A percentile compares a stretch with the other conserved stretches of the same genome.
Evolutionary conservation across 2,329 filamentous ascomycete species (phyloP).

Genomic region (Claviceps lovelessii): DNA sequence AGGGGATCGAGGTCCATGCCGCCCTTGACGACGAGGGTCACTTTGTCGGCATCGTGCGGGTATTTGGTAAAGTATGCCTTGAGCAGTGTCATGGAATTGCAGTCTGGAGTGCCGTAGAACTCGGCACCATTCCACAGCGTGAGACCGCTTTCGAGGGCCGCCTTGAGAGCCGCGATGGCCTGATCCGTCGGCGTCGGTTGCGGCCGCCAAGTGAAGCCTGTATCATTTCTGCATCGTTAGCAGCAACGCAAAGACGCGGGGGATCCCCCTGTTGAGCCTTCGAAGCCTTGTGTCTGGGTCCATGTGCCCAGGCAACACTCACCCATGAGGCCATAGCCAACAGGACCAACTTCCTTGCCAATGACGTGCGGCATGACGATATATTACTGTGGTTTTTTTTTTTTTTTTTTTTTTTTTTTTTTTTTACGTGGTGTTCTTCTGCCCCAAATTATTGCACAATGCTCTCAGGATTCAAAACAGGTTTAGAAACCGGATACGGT

Average conservation of each 20-base stretch:
- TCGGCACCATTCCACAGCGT: conserved; percentile 50
- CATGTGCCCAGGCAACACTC: conserved; percentile 7
- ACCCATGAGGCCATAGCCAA: conserved; percentile 44
- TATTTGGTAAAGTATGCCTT: conserved; percentile 48
- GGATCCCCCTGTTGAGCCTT: too few species aligned
- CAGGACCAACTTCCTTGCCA: conserved; percentile 31
- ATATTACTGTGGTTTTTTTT: too few species aligned
- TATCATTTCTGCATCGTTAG: neutral
- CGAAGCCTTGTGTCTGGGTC: too few species aligned
- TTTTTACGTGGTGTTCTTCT: too few species aligned
- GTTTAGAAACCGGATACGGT: too few species aligned
- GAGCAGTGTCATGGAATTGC: conserved; percentile 45
- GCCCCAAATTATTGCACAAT: too few species aligned
- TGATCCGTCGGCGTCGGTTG: conserved; percentile 28
- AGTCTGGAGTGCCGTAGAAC: conserved; percentile 46
- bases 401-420: neutral
- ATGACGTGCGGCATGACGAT: conserved; percentile 7
- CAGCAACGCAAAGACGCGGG: neutral
- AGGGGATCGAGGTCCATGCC: conserved; percentile 21
- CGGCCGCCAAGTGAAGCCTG: conserved; percentile 31
- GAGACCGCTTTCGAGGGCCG: conserved; percentile 30
- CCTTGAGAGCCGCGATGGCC: conserved; percentile 39
- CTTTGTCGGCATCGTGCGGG: conserved; percentile 47
- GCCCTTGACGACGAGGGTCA: conserved; percentile 50
- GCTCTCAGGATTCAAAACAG: too few species aligned